These are phyloP conservation scores for Collybiopsis luxurians DNA, from an alignment of 768 basidiomycete genomes.

Conservation along the genomic window DNA sequence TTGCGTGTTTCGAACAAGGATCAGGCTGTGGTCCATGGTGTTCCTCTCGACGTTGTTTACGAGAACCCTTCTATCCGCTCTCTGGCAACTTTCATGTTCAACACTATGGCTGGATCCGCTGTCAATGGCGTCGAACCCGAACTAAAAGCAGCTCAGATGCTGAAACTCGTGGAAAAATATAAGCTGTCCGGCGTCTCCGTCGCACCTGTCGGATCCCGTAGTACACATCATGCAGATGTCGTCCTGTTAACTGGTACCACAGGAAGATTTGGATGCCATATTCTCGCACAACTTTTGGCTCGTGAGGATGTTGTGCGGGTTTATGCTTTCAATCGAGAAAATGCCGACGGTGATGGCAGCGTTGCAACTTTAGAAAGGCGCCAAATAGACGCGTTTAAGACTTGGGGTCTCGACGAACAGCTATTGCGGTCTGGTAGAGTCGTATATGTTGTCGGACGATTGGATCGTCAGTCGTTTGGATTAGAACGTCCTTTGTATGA, in stretches of 20 bases:
- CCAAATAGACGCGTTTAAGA: constrained; percentile 16
- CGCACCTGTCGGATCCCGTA: background rate
- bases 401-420: constrained; percentile 11
- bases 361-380: constrained; percentile 4
- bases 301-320: constrained; percentile 22
- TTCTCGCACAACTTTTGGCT: constrained; percentile 27
- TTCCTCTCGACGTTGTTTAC: too few relatives aligned
- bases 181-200: constrained; percentile 12
- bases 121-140: too few relatives aligned
- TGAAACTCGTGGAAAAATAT: constrained; percentile 23
- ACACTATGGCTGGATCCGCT: too few relatives aligned
- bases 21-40: too few relatives aligned
- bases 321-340: constrained; percentile 33
- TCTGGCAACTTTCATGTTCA: too few relatives aligned
- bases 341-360: too few relatives aligned
- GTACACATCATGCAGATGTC: constrained; percentile 12
- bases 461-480: constrained; percentile 18
- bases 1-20: too few relatives aligned
- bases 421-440: constrained; percentile 12
- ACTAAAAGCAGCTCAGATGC: too few relatives aligned
- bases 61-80: too few relatives aligned
- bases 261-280: constrained; percentile 30
- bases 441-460: constrained; percentile 4
- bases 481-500: constrained; percentile 17
- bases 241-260: constrained; percentile 36